A percentile compares a stretch with the other conserved stretches of the same genome.
Conservation (phyloP, 345 rosid species). For the Combretum micranthum region DNA sequence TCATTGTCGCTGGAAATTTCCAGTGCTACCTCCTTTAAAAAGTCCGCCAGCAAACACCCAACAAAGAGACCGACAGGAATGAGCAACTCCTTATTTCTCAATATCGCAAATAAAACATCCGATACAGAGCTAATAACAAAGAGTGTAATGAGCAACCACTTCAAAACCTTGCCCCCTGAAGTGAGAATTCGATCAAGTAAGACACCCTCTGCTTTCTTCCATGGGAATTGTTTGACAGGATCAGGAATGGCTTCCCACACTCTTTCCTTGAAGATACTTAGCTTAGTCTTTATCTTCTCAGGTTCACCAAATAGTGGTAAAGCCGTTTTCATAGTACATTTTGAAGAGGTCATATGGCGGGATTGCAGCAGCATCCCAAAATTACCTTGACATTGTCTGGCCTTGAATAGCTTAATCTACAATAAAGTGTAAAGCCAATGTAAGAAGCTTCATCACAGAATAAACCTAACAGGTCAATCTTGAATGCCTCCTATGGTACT, state of each 20-base stretch:
- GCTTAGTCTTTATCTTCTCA: constrained; percentile 17
- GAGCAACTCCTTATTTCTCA: constrained; percentile 31
- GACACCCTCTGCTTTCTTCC: constrained; percentile 29
- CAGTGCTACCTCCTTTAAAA: constrained; percentile 25
- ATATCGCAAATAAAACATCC: constrained; percentile 31
- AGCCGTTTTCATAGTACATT: constrained; percentile 11
- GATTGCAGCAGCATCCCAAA: constrained; percentile 3
- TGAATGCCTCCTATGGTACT: too few species aligned
- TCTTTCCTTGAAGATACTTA: constrained; percentile 17
- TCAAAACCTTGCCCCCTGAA: constrained; percentile 26
- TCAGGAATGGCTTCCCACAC: constrained; percentile 24
- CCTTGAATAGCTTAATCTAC: constrained; percentile 22
- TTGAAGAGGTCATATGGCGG: constrained; percentile 2
- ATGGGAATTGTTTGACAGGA: constrained; percentile 32
- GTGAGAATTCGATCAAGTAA: constrained; percentile 16
- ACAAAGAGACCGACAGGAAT: constrained; percentile 41
- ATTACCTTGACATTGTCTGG: constrained; percentile 10
- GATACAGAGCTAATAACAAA: constrained; percentile 23
- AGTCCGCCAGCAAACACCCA: constrained; percentile 34
- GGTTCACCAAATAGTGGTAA: constrained; percentile 28
- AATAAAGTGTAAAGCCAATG: neutral
- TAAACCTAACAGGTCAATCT: too few species aligned
- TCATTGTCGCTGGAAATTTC: constrained; percentile 16
- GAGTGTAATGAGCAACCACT: constrained; percentile 26
- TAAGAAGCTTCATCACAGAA: too few species aligned